Base-by-base conservation (phyloP, 140 eudicot genomes). In the Cichorium intybus region DNA sequence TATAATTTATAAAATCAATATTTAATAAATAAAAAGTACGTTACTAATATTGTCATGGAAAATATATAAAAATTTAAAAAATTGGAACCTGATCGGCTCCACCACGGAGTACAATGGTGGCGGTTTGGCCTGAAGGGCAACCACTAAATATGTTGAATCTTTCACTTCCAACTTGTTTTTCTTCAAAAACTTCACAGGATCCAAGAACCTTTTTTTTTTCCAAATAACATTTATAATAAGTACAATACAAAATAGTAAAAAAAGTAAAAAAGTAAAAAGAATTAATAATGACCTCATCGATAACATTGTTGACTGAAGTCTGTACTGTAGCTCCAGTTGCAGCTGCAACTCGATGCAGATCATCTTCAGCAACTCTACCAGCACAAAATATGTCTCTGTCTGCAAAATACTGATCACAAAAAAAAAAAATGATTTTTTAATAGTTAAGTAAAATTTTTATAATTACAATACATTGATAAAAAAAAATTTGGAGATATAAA, bases 311-410 rank as follows among this genome's bases (percentile, higher is more conserved):
- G 62, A 94, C 97, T 9, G 99, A 89, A 63, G 99, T 94, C 82
- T 94, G 99, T 16, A 94, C 95, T 22, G 95, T 80, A 71, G 89
- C 97, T 52, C 97, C 97, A 37, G 95, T 78, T 26, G 99, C 99
- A 69, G 99, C 99, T 21, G 95, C 87, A 71, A 94, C 99, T 70
- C 99, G 85, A 20, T 84, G 84, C 82, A 94, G 68, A 79, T 94
- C 99, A 71, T 89, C 99, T 82, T 94, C 99, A 60, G 94, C 68
- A 57, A 94, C 99, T 63, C 99, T 86, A 7, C 99, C 99, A 74
- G 99, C 99, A 74, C 99, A 94, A 48, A 94, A 94, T n/a, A 94
- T 89, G 82, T 94, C 99, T 43, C 97, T 80, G 61, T 94, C 99
- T 65, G 99, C 99, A 86, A 94, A 94, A 80, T 94, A 94, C 97